Evolutionary conservation across 768 basidiomycete species (phyloP).

Genomic region (Dacryopinax primogenitus): DNA sequence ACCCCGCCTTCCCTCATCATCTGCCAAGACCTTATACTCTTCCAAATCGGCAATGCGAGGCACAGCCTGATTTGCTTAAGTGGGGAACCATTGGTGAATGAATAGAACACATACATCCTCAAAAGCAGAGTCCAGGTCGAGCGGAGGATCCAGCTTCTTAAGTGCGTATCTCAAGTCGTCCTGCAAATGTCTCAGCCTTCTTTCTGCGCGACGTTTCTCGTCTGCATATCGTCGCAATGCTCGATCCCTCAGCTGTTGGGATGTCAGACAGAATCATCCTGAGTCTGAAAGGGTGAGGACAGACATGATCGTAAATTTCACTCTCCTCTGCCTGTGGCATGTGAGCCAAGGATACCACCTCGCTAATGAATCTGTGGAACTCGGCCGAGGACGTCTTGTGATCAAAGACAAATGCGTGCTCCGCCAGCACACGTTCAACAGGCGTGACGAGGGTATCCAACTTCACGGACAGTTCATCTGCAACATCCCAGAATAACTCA

Average conservation of each 20-base stretch:
- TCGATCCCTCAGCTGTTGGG: constrained; percentile 51
- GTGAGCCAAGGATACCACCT: constrained; percentile 22
- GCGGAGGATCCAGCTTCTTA: constrained; percentile 70
- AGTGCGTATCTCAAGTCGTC: constrained; percentile 94
- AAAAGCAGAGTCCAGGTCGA: constrained; percentile 62
- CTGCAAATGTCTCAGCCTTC: constrained; percentile 72
- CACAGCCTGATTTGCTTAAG: constrained; percentile 40
- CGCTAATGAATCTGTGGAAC: constrained; percentile 18
- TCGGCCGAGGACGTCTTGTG: constrained; percentile 42
- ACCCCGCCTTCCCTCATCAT: constrained; percentile 62
- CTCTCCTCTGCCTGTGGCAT: constrained; percentile 42
- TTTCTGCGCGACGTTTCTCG: constrained; percentile 67
- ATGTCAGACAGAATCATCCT: neutral
- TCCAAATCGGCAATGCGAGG: constrained; percentile 67
- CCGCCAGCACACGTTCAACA: constrained; percentile 30
- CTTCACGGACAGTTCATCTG: constrained; percentile 76
- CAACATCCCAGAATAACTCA: constrained; percentile 90
- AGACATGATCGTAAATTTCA: constrained; percentile 51
- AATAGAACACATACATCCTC: constrained; percentile 52
- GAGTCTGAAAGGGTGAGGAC: constrained; percentile 21
- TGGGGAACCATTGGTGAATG: neutral
- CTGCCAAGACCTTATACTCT: constrained; percentile 73
- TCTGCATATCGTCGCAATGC: constrained; percentile 67
- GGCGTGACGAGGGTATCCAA: constrained; percentile 65
- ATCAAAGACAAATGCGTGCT: constrained; percentile 36